Percentiles rank a stretch among this genome's conserved stretches.
Conservation (phyloP, 73 alveolate genomes). For the Stentor roeselii region DNA sequence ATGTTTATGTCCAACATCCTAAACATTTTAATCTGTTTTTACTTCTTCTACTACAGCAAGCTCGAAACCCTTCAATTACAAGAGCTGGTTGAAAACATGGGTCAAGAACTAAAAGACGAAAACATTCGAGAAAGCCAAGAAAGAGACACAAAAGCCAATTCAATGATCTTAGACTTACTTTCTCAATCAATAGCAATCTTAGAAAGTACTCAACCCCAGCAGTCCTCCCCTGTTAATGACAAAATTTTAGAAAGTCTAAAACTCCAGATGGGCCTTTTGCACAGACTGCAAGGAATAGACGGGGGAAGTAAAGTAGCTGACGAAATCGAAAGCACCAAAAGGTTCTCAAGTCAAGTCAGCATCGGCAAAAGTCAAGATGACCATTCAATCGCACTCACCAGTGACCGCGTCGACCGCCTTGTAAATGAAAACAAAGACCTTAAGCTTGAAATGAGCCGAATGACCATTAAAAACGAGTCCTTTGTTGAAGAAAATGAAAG, state of each 20-base stretch:
- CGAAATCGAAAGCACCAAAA: neutral
- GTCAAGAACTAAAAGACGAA: too few species aligned
- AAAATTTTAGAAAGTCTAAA: too few species aligned
- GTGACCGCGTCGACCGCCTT: neutral
- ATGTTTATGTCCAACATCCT: neutral
- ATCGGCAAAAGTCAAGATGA: neutral
- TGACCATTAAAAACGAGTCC: neutral
- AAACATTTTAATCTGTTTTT: neutral
- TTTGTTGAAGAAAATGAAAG: constrained; percentile 4
- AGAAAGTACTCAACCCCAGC: too few species aligned
- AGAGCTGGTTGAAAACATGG: too few species aligned
- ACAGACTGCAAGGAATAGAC: neutral
- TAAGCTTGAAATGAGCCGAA: neutral
- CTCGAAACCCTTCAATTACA: too few species aligned
- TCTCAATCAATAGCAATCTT: too few species aligned
- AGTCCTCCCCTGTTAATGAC: too few species aligned
- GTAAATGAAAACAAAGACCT: neutral
- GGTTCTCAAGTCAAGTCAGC: neutral
- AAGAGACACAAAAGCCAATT: too few species aligned
- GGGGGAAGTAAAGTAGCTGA: neutral
- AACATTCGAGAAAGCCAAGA: too few species aligned
- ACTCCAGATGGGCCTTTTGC: neutral
- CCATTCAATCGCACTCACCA: too few species aligned
- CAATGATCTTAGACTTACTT: too few species aligned
- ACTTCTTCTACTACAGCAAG: neutral